Conservation (phyloP, 371 early-diverging fungal species). For the Mucor saturninus region DNA sequence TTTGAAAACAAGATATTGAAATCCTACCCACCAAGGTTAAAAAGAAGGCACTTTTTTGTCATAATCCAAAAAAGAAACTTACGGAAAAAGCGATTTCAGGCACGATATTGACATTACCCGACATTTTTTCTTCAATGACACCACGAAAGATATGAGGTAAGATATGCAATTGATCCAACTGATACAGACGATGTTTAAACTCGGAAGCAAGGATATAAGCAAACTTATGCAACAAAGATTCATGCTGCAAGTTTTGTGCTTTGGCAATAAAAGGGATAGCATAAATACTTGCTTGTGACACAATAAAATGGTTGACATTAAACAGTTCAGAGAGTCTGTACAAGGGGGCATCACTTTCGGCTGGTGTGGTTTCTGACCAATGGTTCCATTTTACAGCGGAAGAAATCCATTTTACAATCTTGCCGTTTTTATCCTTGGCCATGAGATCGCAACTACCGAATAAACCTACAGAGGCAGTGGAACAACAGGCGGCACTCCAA, state of each 20-base stretch:
- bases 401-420: slow-evolving; percentile 68
- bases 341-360: slow-evolving; percentile 68
- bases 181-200: slow-evolving; percentile 63
- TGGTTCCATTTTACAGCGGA: slow-evolving; percentile 60
- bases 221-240: slow-evolving; percentile 46
- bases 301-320: slow-evolving; percentile 80
- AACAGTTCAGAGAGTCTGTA: slow-evolving; percentile 72
- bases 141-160: slow-evolving; percentile 62
- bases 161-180: slow-evolving; percentile 63
- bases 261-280: slow-evolving; percentile 68
- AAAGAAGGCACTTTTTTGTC: background rate
- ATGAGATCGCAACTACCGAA: slow-evolving; percentile 65
- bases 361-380: slow-evolving; percentile 54
- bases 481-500: slow-evolving; percentile 75
- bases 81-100: slow-evolving; percentile 56
- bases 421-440: slow-evolving; percentile 71
- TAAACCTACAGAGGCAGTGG: slow-evolving; percentile 66
- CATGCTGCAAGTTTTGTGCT: slow-evolving; percentile 55
- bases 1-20: slow-evolving; percentile 76
- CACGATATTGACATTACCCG: slow-evolving; percentile 72
- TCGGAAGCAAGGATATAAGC: slow-evolving; percentile 62
- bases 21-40: slow-evolving; percentile 46
- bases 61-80: slow-evolving; percentile 24
- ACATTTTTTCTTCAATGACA: slow-evolving; percentile 66
- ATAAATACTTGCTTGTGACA: slow-evolving; percentile 72